phyloP scores from a whole-genome alignment of 208 protist species.

The Trypanosoma conorhini region DNA sequence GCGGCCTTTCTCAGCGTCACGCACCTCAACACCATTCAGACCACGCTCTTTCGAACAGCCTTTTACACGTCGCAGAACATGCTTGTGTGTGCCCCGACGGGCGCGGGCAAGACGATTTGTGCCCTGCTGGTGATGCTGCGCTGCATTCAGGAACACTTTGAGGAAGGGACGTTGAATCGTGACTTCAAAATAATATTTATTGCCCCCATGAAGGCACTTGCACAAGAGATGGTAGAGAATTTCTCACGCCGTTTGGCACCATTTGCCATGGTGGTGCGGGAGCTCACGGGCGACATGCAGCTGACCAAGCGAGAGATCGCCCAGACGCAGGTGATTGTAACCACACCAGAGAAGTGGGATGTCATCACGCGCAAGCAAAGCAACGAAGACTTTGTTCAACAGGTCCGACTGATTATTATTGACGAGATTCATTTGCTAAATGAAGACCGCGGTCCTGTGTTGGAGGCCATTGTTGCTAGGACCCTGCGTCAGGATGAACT shows the following conservation, averaged over 20 bases:
- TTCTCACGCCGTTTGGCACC: slow-evolving; percentile 93
- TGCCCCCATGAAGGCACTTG: slow-evolving; percentile 99
- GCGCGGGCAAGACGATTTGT: slow-evolving; percentile 98
- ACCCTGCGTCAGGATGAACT: slow-evolving; percentile 95
- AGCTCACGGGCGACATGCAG: slow-evolving; percentile 99
- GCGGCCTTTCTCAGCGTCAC: slow-evolving; percentile 89
- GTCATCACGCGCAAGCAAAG: slow-evolving; percentile 98
- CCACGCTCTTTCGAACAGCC: slow-evolving; percentile 94
- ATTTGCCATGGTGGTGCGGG: slow-evolving; percentile 92
- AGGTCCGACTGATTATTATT: slow-evolving; percentile 97
- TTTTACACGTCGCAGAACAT: slow-evolving; percentile 99
- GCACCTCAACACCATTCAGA: slow-evolving; percentile 97
- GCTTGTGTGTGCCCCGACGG: slow-evolving; percentile 99
- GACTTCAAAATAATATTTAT: slow-evolving; percentile 99
- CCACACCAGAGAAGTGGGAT: slow-evolving; percentile 99
- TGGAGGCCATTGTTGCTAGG: slow-evolving; percentile 98
- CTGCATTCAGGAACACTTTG: slow-evolving; percentile 92
- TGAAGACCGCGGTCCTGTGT: slow-evolving; percentile 98
- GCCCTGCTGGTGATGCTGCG: slow-evolving; percentile 97
- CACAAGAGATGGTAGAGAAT: slow-evolving; percentile 97
- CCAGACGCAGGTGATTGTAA: slow-evolving; percentile 99
- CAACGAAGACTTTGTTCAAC: slow-evolving; percentile 91
- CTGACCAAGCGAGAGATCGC: slow-evolving; percentile 97
- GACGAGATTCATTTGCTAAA: slow-evolving; percentile 99
- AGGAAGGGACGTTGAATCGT: slow-evolving; percentile 76